These are phyloP conservation scores for Scalesia atractyloides DNA, from an alignment of 129 eudicot species.

Conservation along the genomic window DNA sequence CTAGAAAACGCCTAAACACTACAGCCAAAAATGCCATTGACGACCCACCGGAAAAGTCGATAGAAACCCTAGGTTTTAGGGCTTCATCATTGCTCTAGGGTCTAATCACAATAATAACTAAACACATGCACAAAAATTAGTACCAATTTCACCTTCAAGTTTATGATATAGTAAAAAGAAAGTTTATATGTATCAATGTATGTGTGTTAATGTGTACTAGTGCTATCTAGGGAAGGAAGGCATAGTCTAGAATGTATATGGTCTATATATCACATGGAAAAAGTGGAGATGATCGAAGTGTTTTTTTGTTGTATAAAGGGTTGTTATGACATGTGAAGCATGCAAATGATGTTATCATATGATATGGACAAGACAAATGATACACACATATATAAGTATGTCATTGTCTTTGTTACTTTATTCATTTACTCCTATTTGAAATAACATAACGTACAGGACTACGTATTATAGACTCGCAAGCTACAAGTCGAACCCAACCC, in stretches of 20 bases:
- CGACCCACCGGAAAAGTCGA: neutral
- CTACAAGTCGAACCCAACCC: too few species aligned
- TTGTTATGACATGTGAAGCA: conserved; percentile 28
- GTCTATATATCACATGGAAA: neutral
- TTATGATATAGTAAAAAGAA: neutral
- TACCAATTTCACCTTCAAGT: neutral
- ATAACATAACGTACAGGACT: neutral
- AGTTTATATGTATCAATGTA: neutral
- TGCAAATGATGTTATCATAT: conserved; percentile 20
- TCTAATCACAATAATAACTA: neutral
- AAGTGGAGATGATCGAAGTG: neutral
- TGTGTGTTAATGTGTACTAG: neutral
- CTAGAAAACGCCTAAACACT: neutral
- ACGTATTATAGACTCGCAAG: too few species aligned
- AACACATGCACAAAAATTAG: neutral
- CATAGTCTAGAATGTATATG: neutral
- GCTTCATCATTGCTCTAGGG: neutral
- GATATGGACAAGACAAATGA: conserved; percentile 26
- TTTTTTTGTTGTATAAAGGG: conserved; percentile 26
- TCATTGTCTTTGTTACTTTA: neutral
- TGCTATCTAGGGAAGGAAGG: neutral
- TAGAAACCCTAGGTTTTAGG: neutral
- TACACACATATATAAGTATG: neutral
- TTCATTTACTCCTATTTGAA: neutral
- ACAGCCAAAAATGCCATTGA: neutral